A percentile compares a stretch with the other conserved stretches of the same genome.
Conservation (phyloP, 192 early-diverging fungal genomes). For the Jimgerdemannia flammicorona region DNA sequence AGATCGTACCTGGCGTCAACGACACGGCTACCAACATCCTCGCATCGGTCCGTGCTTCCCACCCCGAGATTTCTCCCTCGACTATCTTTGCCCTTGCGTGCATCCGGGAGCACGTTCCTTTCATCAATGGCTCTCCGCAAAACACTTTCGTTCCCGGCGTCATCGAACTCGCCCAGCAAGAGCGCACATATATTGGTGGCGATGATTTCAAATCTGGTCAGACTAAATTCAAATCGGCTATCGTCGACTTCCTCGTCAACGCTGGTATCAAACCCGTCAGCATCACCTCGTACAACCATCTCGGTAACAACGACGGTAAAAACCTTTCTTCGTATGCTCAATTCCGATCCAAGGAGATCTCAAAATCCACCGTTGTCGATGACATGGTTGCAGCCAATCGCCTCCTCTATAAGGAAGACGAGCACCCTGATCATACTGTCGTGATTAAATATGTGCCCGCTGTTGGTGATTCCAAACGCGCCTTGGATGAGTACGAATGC, state of each 20-base stretch:
- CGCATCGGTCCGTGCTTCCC: slow-evolving; percentile 73
- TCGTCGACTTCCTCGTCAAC: slow-evolving; percentile 98
- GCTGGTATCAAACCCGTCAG: slow-evolving; percentile 97
- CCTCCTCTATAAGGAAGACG: slow-evolving; percentile 82
- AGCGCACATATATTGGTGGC: slow-evolving; percentile 92
- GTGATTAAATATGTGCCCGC: slow-evolving; percentile 99
- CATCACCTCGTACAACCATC: slow-evolving; percentile 97
- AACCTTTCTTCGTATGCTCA: slow-evolving; percentile 97
- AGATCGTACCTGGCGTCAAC: slow-evolving; percentile 86
- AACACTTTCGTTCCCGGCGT: slow-evolving; percentile 99
- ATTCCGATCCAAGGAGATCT: slow-evolving; percentile 99
- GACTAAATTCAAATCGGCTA: slow-evolving; percentile 99
- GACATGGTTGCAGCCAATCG: slow-evolving; percentile 98
- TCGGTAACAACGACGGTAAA: slow-evolving; percentile 99
- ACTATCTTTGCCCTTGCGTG: slow-evolving; percentile 95
- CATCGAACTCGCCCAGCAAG: slow-evolving; percentile 83
- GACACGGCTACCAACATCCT: slow-evolving; percentile 94
- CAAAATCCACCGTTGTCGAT: slow-evolving; percentile 98
- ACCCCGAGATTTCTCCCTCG: slow-evolving; percentile 92
- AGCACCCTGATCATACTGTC: slow-evolving; percentile 68
- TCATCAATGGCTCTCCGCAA: slow-evolving; percentile 99
- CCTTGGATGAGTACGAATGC: slow-evolving; percentile 95
- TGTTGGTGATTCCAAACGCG: slow-evolving; percentile 97
- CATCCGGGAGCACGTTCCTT: slow-evolving; percentile 92
- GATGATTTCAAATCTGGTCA: slow-evolving; percentile 99